phyloP scores from a whole-genome alignment of 2,329 filamentous ascomycete genomes.

The Chaetothyriales sp. region DNA sequence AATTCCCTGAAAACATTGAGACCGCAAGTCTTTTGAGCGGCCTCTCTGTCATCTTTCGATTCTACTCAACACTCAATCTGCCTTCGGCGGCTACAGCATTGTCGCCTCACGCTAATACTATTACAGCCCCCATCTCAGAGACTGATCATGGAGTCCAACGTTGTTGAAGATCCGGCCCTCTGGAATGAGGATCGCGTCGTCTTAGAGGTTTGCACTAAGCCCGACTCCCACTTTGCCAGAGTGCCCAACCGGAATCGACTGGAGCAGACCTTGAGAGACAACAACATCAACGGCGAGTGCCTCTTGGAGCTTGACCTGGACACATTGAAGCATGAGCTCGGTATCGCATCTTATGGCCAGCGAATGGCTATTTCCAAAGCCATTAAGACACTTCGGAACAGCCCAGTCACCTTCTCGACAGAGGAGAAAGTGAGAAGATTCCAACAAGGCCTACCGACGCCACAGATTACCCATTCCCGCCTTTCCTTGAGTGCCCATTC shows the following conservation, averaged over 20 bases:
- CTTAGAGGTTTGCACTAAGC: slow-evolving; percentile 46
- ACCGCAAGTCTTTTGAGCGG: no score
- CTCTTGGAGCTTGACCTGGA: slow-evolving; percentile 42
- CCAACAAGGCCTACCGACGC: not conserved
- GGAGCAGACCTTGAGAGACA: slow-evolving; percentile 42
- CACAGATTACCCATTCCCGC: slow-evolving; percentile 6
- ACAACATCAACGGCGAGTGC: slow-evolving; percentile 52
- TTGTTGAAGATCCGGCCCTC: not conserved
- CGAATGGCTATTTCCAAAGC: slow-evolving; percentile 44
- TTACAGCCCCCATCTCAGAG: not conserved
- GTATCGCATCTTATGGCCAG: slow-evolving; percentile 45
- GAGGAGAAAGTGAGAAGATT: slow-evolving; percentile 1
- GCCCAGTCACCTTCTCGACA: not conserved
- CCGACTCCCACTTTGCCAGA: slow-evolving; percentile 31
- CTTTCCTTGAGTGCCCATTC: slow-evolving; percentile 4
- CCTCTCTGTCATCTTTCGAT: not conserved
- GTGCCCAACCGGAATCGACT: slow-evolving; percentile 41
- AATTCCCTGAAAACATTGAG: no score
- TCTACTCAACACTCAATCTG: not conserved
- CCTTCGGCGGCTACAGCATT: not conserved
- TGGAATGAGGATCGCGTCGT: slow-evolving; percentile 47
- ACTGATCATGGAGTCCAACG: not conserved
- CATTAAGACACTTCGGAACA: slow-evolving; percentile 41
- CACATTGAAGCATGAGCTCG: slow-evolving; percentile 42
- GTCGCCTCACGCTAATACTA: not conserved